Evolutionary conservation across 2,329 filamentous ascomycete species (phyloP).

Genomic region (Chaetomium olivaceum): DNA sequence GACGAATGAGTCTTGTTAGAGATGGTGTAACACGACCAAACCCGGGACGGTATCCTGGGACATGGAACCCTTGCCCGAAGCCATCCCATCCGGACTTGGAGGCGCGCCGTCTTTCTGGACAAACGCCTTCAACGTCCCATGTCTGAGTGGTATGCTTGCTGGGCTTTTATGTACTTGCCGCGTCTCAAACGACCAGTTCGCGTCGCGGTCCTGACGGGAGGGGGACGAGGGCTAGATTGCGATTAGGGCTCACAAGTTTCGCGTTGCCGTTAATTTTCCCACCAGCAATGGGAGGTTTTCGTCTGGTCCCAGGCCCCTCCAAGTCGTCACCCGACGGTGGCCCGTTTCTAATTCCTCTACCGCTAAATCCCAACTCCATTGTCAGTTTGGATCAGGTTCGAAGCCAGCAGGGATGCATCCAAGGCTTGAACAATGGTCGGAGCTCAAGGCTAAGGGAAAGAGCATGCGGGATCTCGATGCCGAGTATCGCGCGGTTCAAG

Average conservation of each 20-base stretch:
- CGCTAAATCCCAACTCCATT: neutral
- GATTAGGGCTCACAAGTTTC: neutral
- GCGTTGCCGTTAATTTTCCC: neutral
- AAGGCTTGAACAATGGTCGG: slow-evolving; percentile 7
- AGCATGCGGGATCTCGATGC: neutral
- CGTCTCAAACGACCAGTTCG: neutral
- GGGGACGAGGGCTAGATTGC: neutral
- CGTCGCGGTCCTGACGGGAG: neutral
- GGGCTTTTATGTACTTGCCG: too few relatives aligned
- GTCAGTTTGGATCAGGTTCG: neutral
- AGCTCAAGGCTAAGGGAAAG: slow-evolving; percentile 9
- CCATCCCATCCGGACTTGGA: neutral
- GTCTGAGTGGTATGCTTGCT: neutral
- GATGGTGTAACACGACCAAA: neutral
- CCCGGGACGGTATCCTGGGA: neutral
- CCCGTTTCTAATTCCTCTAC: neutral
- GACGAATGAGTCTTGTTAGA: neutral
- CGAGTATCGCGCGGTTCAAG: slow-evolving; percentile 6
- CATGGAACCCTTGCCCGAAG: too few relatives aligned
- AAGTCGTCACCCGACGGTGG: neutral
- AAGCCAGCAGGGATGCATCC: slow-evolving; percentile 1
- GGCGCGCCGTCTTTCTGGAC: neutral
- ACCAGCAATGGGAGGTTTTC: neutral
- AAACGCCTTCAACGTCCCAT: neutral
- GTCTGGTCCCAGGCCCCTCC: neutral